Evolutionary conservation across 2,329 filamentous ascomycete species (phyloP).

Genomic region (Diaporthe velutina): DNA sequence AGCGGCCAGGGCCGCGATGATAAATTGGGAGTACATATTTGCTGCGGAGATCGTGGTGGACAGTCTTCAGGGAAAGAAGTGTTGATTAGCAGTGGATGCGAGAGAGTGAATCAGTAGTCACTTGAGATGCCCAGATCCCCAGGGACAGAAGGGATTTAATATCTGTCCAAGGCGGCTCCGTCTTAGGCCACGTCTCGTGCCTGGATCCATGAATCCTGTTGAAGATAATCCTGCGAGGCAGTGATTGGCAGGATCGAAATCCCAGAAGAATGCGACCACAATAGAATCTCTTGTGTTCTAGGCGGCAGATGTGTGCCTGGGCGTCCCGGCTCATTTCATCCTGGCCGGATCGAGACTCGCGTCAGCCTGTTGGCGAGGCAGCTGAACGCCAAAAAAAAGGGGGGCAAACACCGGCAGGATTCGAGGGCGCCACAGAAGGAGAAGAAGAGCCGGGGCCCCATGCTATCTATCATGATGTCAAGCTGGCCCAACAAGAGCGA

Average conservation of each 20-base stretch:
- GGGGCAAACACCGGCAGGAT: background rate
- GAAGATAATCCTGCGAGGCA: background rate
- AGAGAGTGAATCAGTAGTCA: background rate
- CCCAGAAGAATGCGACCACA: constrained; percentile 8
- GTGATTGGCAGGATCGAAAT: constrained; percentile 5
- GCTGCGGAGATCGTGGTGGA: background rate
- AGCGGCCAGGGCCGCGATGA: constrained; percentile 44
- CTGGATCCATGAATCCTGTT: background rate
- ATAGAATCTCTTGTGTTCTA: background rate
- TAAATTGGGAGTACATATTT: constrained; percentile 45
- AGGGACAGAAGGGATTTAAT: constrained; percentile 5
- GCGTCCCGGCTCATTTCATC: constrained; percentile 17
- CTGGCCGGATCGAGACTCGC: constrained; percentile 26
- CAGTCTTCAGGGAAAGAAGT: background rate
- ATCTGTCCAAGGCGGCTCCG: background rate
- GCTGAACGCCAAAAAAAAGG: constrained; percentile 1
- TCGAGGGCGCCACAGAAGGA: background rate
- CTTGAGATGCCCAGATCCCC: background rate
- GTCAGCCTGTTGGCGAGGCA: constrained; percentile 7
- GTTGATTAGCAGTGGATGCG: background rate
- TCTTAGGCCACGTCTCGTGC: background rate
- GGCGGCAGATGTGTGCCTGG: background rate
- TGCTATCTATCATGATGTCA: background rate
- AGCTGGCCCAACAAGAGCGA: background rate
- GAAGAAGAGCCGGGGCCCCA: background rate